Base-by-base conservation (phyloP, 306 rosid genomes). In the Echinosophora koreensis region DNA sequence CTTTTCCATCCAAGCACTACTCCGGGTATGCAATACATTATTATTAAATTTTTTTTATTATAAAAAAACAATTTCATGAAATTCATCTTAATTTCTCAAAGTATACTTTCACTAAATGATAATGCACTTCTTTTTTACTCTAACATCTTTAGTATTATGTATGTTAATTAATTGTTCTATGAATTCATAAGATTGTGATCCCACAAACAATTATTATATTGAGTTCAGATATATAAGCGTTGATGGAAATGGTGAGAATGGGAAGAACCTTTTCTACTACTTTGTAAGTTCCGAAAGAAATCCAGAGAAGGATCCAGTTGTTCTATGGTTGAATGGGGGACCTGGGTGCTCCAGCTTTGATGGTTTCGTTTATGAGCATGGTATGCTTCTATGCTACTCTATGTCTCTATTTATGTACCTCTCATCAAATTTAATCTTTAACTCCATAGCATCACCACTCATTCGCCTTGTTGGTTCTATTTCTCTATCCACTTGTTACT, bases 281-380 rank as follows among this genome's bases (percentile, higher is more conserved):
- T 89, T 93, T 2, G 89, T 89, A 14, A 86, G 84, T 65, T 93
- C 98, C 3, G 97, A 91, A 73, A 76, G 92, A 50, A 87, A 82
- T 54, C 89, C 97, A 11, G 56, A 69, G 2, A 77, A 84, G 71
- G 98, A 93, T 86, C 97, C 98, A 1, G 84, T 93, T 77, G 97
- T 89, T 81, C 84, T 93, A 11, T 93, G 98, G 98, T 83, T 93
- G 49, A 93, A 91, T 71, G 98, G 98, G 51, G 98, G 98, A 64
- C 98, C 98, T 4, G 98, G 97, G 3, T 93, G 98, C 60, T 93
- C 98, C 42, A 91, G 98, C 87, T 84, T 93, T 15, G 98, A 93
- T 87, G 98, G 92, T 41, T 91, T 91, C 46, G 85, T 93, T 38
- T 93, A 91, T 28, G 98, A 93, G 42, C 97, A 93, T 41, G 98